These are phyloP conservation scores for Porogramme epimiltina DNA, from an alignment of 1,284 basidiomycete species.

Conservation along the genomic window DNA sequence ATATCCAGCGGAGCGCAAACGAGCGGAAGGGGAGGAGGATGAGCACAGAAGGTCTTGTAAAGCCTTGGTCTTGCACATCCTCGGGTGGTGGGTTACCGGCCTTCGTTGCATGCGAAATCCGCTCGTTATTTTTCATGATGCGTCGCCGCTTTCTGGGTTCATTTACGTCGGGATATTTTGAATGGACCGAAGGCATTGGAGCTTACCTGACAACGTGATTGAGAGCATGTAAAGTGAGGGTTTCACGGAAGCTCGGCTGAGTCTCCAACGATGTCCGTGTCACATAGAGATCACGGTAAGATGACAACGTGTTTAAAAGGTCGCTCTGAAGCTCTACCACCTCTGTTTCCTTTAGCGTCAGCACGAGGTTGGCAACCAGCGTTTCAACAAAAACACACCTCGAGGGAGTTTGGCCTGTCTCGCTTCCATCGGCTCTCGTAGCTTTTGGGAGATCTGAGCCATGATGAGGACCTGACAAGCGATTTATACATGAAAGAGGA, in stretches of 20 bases:
- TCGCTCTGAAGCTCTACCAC: conserved; percentile 60
- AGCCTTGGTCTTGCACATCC: conserved; percentile 94
- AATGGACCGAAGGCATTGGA: neutral
- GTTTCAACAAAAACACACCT: conserved; percentile 40
- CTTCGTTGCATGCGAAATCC: conserved; percentile 70
- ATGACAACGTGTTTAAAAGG: conserved; percentile 62
- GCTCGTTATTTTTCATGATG: conserved; percentile 95
- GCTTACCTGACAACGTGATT: conserved; percentile 88
- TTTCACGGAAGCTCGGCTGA: conserved; percentile 60
- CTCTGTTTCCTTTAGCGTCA: conserved; percentile 40
- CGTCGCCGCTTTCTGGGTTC: conserved; percentile 80
- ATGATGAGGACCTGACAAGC: neutral
- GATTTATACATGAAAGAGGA: neutral
- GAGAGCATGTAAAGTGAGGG: conserved; percentile 73
- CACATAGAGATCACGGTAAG: conserved; percentile 76
- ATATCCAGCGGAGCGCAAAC: conserved; percentile 80
- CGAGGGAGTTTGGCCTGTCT: conserved; percentile 53
- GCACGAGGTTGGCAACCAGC: neutral
- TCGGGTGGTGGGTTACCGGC: conserved; percentile 55
- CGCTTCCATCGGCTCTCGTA: conserved; percentile 55
- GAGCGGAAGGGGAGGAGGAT: conserved; percentile 93
- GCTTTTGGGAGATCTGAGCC: conserved; percentile 59
- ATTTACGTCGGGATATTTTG: too few relatives aligned
- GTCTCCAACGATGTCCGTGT: conserved; percentile 60
- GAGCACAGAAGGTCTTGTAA: conserved; percentile 94